Percentiles rank a stretch among this genome's conserved stretches.
Evolutionary conservation across 176 grass and related monocot species (phyloP).

Genomic region (Dendrocalamus sinicus): DNA sequence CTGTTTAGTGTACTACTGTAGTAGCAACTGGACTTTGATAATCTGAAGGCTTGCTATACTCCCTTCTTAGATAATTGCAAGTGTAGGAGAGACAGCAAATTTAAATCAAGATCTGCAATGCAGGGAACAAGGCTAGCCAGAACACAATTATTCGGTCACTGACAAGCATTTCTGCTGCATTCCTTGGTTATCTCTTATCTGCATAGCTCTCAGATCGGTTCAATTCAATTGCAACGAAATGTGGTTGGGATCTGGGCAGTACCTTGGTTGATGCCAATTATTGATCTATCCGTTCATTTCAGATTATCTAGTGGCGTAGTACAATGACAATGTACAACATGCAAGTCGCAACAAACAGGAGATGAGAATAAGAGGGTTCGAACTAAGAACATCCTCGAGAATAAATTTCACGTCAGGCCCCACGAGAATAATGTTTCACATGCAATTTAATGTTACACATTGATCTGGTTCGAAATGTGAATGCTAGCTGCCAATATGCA

Average conservation of each 20-base stretch:
- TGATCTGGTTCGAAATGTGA: background rate
- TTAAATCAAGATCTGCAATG: background rate
- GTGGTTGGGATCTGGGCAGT: slow-evolving; percentile 29
- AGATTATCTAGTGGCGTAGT: no score
- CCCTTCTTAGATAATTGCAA: background rate
- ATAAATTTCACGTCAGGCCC: background rate
- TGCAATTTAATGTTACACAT: background rate
- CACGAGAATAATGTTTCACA: background rate
- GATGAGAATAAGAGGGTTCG: background rate
- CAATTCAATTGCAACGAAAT: slow-evolving; percentile 16
- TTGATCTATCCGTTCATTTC: slow-evolving; percentile 10
- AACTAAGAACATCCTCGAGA: background rate
- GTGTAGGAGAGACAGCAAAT: background rate
- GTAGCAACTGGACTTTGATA: background rate
- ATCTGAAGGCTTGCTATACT: background rate
- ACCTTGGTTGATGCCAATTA: background rate
- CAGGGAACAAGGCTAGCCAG: background rate
- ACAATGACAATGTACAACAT: no score
- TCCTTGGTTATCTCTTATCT: background rate
- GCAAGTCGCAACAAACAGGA: no score
- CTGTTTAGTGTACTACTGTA: background rate
- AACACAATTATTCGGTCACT: background rate
- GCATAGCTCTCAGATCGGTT: background rate
- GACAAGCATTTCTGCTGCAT: background rate
- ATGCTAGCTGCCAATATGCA: background rate